A percentile compares a stretch with the other conserved stretches of the same genome.
Evolutionary conservation across 2,329 filamentous ascomycete genomes (phyloP).

Genomic region (Cercospora nicotianae): DNA sequence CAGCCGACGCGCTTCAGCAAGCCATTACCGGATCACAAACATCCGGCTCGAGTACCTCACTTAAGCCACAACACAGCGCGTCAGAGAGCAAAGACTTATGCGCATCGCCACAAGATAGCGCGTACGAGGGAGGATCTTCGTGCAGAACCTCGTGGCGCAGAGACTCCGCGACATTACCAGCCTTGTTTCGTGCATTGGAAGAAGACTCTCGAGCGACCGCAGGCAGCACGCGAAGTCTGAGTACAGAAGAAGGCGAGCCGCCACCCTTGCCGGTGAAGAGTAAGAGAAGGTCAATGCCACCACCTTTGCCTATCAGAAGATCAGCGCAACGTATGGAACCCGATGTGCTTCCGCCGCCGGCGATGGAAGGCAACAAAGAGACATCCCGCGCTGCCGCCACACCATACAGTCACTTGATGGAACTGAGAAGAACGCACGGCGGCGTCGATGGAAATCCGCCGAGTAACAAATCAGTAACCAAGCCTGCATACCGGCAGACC

Average conservation of each 20-base stretch:
- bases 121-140: slow-evolving; percentile 18
- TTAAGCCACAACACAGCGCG: slow-evolving; percentile 19
- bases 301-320: slow-evolving; percentile 9
- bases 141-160: slow-evolving; percentile 20
- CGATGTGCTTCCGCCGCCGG: slow-evolving; percentile 26
- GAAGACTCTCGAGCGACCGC: slow-evolving; percentile 22
- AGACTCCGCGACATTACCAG: slow-evolving; percentile 34
- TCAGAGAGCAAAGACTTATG: slow-evolving; percentile 16
- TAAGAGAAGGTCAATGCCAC: not conserved
- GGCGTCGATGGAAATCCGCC: slow-evolving; percentile 13
- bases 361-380: slow-evolving; percentile 15
- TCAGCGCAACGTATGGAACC: not conserved
- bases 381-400: slow-evolving; percentile 21
- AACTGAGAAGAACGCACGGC: slow-evolving; percentile 16
- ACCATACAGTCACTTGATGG: slow-evolving; percentile 21
- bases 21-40: slow-evolving; percentile 25
- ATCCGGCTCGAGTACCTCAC: slow-evolving; percentile 30
- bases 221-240: slow-evolving; percentile 12
- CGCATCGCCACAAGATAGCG: slow-evolving; percentile 24
- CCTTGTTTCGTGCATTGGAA: slow-evolving; percentile 22
- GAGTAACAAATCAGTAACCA: slow-evolving; percentile 15
- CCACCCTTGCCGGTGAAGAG: slow-evolving; percentile 9
- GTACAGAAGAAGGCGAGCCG: not conserved
- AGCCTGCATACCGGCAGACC: slow-evolving; percentile 11
- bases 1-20: slow-evolving; percentile 1